Base-by-base conservation (phyloP, 2,329 filamentous ascomycete genomes). In the Lachnellula hyalina region DNA sequence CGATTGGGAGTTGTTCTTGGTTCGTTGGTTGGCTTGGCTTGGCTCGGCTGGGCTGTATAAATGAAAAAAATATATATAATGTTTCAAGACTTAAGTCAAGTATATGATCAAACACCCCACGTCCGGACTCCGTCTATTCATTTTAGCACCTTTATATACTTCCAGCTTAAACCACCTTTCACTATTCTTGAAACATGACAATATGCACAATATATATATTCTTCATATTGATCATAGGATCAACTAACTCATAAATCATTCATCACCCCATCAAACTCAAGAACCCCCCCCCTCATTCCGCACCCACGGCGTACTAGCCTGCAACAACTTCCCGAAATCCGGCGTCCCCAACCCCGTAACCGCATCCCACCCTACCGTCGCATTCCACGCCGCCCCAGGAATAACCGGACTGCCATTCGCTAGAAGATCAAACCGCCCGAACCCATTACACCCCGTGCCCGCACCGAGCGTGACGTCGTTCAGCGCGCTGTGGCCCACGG, bases 321-420 rank as follows among this genome's bases (percentile, higher is more conserved):
- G 42, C 56, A 62, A 55, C 53, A 63, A 47, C 52, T 63, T 62
- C 25, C 61, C 60, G 45, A 62, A 63, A 56, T 63, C 56, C 8
- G 61, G 58, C 23, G 60, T 74, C 14, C 76, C 76, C n/a, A 72
- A 67, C 1, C 76, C 76, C 1, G 75, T 76, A 2, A 74, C 73
- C 0, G 74, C 72, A 63, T 76, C 74, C 74, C 74, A 77, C 0
- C 72, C 72, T 36, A 60, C 51, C 0, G 69, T 71, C 0, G 73
- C 74, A 47, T 71, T 71, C 69, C 72, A 75, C 8, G 69, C 67
- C 5, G 71, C 70, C 2, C 65, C 65, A 0, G 65, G 63, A 7
- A 71, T 62, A 5, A 60, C 52, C 3, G 61, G 61, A 34, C 55
- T 60, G 2, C 56, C 60, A 51, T 62, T 62, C n/a, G 54, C 48